Conservation (phyloP, 805 yeast species). For the Cyberlindnera suaveolens region DNA sequence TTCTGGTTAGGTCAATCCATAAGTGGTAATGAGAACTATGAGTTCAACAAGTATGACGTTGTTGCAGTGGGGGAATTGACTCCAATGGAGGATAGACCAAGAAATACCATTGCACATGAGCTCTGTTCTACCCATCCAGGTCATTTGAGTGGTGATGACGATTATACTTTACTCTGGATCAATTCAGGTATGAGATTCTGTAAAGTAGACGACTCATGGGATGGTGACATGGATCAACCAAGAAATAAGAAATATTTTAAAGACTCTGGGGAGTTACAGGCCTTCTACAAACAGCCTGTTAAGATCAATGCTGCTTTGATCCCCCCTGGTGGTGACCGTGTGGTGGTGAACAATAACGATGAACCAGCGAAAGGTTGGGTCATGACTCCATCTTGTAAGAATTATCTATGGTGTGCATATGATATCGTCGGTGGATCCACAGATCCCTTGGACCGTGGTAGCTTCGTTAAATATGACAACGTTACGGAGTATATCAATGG, state of each 20-base stretch:
- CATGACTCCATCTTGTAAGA: conserved; percentile 41
- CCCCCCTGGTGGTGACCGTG: conserved; percentile 38
- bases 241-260: conserved; percentile 21
- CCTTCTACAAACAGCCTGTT: conserved; percentile 32
- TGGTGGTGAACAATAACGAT: conserved; percentile 19
- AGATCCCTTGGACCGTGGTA: conserved; percentile 21
- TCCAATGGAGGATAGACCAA: conserved; percentile 16
- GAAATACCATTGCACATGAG: conserved; percentile 28
- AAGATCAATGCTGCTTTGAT: conserved; percentile 40
- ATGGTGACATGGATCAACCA: conserved; percentile 25
- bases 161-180: conserved; percentile 49
- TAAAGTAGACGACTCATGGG: conserved; percentile 32
- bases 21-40: conserved; percentile 32
- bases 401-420: conserved; percentile 60
- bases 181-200: conserved; percentile 68
- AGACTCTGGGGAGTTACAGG: conserved; percentile 7
- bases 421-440: conserved; percentile 39
- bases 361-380: conserved; percentile 52
- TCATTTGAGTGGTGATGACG: conserved; percentile 45
- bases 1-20: conserved; percentile 64
- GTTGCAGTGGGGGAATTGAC: conserved; percentile 31
- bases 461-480: conserved; percentile 19
- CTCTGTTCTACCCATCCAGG: conserved; percentile 63
- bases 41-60: conserved; percentile 32
- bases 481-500: conserved; percentile 17